A percentile compares a stretch with the other conserved stretches of the same genome.
Conservation (phyloP, 176 grass and related monocot genomes). For the Urochloa ruziziensis region DNA sequence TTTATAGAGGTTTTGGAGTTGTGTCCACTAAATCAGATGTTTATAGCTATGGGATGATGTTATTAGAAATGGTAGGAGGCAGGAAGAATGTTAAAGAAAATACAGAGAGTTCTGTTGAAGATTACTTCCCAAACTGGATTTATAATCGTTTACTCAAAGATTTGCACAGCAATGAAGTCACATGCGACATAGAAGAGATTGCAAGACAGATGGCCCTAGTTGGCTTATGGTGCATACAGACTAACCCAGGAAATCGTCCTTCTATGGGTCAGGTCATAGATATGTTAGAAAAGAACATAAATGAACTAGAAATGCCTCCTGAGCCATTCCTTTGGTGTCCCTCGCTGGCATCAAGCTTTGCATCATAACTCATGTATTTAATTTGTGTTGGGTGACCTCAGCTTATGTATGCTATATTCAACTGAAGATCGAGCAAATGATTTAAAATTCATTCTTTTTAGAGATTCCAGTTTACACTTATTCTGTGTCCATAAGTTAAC, state of each 20-base stretch:
- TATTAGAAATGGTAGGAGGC: conserved; percentile 51
- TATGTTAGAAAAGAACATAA: conserved; percentile 48
- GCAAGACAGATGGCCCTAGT: conserved; percentile 33
- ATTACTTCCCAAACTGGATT: conserved; percentile 52
- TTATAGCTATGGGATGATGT: conserved; percentile 77
- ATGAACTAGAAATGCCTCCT: conserved; percentile 41
- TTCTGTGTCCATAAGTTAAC: too few relatives aligned
- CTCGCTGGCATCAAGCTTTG: not conserved
- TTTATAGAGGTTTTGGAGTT: conserved; percentile 51
- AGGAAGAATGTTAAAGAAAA: conserved; percentile 15
- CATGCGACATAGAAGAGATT: conserved; percentile 27
- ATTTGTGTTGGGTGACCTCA: too few relatives aligned
- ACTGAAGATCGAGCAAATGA: not conserved
- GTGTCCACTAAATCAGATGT: conserved; percentile 63
- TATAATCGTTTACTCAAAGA: conserved; percentile 37
- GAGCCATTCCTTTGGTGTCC: conserved; percentile 22
- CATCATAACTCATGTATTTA: not conserved
- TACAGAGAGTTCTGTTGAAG: conserved; percentile 12
- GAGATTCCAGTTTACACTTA: too few relatives aligned
- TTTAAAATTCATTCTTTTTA: not conserved
- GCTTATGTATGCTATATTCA: not conserved
- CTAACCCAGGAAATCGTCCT: conserved; percentile 35
- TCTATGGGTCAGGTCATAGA: conserved; percentile 51
- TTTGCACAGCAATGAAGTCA: conserved; percentile 22
- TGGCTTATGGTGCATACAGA: conserved; percentile 65